A percentile compares a stretch with the other conserved stretches of the same genome.
Conservation (phyloP, 768 basidiomycete species). For the Termitomyces sp. region DNA sequence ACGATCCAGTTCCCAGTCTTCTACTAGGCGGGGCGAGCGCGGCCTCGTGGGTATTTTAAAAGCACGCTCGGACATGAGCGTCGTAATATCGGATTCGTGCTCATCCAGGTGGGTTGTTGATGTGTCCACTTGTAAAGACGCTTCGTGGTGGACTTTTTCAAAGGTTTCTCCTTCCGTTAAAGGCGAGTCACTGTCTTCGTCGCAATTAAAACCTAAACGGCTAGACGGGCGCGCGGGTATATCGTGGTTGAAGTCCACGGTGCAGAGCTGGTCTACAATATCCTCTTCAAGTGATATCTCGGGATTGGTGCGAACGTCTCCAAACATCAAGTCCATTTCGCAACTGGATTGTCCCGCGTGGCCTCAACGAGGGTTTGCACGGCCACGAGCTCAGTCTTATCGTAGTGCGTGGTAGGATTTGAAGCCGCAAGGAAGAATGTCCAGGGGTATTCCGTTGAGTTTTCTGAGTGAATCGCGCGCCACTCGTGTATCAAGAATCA, state of each 20-base stretch:
- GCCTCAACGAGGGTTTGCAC: conserved; percentile 4
- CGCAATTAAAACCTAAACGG: conserved; percentile 39
- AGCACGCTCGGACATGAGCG: conserved; percentile 4
- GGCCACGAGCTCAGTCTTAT: background rate
- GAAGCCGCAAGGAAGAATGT: background rate
- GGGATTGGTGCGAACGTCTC: background rate
- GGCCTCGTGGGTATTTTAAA: background rate
- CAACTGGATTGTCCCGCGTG: conserved; percentile 1
- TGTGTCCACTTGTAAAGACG: conserved; percentile 3
- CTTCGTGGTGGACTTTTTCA: background rate
- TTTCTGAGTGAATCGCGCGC: background rate
- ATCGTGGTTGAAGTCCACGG: conserved; percentile 9
- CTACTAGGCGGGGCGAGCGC: conserved; percentile 4
- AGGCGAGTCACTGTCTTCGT: conserved; percentile 2
- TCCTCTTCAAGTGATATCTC: conserved; percentile 16
- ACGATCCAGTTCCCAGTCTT: conserved; percentile 6
- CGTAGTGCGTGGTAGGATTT: background rate
- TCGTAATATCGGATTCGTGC: conserved; percentile 17
- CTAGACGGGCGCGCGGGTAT: conserved; percentile 42
- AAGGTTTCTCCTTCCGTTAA: conserved; percentile 1
- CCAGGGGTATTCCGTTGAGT: background rate
- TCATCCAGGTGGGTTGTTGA: background rate
- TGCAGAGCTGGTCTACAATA: conserved; percentile 16
- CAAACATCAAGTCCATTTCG: conserved; percentile 1
- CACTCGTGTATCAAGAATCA: background rate